phyloP scores from a whole-genome alignment of 306 rosid species.

The Citrullus mucosospermus region DNA sequence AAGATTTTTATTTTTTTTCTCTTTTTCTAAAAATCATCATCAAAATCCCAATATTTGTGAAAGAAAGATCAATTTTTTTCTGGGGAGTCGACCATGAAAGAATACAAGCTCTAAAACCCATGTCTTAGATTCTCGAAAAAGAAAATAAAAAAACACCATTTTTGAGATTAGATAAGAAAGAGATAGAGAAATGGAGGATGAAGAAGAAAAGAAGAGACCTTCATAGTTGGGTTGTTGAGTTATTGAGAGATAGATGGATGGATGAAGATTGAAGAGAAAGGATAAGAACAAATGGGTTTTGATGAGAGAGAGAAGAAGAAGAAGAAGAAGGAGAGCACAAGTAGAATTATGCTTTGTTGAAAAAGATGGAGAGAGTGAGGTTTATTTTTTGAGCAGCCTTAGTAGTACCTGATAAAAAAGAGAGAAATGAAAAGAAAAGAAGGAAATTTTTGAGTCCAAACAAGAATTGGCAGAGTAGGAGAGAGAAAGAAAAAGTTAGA shows the following conservation, averaged over 20 bases:
- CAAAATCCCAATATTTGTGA: too few species aligned
- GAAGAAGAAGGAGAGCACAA: background rate
- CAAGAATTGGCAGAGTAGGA: conserved; percentile 63
- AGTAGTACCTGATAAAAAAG: conserved; percentile 14
- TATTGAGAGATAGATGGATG: background rate
- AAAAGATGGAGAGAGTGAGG: conserved; percentile 2
- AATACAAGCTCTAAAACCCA: background rate
- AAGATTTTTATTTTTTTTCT: too few species aligned
- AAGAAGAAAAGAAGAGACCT: background rate
- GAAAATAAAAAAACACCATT: background rate
- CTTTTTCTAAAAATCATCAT: too few species aligned
- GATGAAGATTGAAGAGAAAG: background rate
- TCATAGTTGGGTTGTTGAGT: conserved; percentile 6
- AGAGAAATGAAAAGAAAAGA: background rate
- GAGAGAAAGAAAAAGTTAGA: conserved; percentile 26
- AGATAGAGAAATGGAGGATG: background rate
- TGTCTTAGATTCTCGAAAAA: background rate
- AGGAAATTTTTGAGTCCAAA: conserved; percentile 52
- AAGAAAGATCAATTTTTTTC: background rate
- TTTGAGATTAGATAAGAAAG: background rate
- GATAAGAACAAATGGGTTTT: background rate
- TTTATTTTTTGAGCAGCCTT: conserved; percentile 8
- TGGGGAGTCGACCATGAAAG: background rate
- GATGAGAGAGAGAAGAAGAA: conserved; percentile 3
- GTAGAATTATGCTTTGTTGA: conserved; percentile 1